A percentile compares a stretch with the other conserved stretches of the same genome.
phyloP scores from a whole-genome alignment of 345 rosid genomes.

The Mangifera indica region DNA sequence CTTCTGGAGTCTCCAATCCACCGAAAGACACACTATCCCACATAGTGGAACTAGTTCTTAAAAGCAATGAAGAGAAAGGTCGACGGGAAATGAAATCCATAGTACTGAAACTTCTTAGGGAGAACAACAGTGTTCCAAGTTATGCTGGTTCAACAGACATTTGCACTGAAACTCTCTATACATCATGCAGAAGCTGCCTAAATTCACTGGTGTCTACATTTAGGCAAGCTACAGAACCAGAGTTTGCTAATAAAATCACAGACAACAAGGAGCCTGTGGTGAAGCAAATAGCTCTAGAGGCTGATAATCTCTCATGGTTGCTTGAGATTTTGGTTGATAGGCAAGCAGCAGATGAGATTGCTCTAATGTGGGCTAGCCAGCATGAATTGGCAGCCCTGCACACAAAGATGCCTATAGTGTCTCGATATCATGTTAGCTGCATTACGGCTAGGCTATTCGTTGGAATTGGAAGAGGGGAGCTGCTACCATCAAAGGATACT shows the following conservation, averaged over 20 bases:
- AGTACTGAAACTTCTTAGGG: constrained; percentile 86
- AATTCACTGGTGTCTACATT: constrained; percentile 55
- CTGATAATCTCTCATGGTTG: constrained; percentile 88
- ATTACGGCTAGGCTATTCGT: constrained; percentile 74
- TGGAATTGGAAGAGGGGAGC: constrained; percentile 90
- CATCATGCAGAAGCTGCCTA: constrained; percentile 66
- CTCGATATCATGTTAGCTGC: constrained; percentile 85
- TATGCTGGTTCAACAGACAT: constrained; percentile 48
- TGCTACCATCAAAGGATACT: constrained; percentile 82
- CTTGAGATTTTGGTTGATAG: constrained; percentile 78
- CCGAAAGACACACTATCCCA: constrained; percentile 75
- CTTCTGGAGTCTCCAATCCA: constrained; percentile 52
- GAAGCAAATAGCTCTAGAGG: constrained; percentile 73
- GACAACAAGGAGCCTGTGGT: constrained; percentile 46
- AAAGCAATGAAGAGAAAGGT: constrained; percentile 86
- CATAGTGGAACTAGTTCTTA: constrained; percentile 79
- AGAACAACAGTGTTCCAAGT: constrained; percentile 52
- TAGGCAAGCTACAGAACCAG: constrained; percentile 55
- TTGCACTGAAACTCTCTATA: constrained; percentile 64
- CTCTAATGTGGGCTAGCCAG: constrained; percentile 74
- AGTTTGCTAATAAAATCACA: constrained; percentile 26
- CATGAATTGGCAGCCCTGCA: constrained; percentile 72
- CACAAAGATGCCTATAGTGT: constrained; percentile 58
- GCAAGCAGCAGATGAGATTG: constrained; percentile 84
- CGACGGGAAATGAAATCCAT: constrained; percentile 88